Evolutionary conservation across 352 stramenopile genomes (phyloP).

Genomic region (Bremia lactucae): DNA sequence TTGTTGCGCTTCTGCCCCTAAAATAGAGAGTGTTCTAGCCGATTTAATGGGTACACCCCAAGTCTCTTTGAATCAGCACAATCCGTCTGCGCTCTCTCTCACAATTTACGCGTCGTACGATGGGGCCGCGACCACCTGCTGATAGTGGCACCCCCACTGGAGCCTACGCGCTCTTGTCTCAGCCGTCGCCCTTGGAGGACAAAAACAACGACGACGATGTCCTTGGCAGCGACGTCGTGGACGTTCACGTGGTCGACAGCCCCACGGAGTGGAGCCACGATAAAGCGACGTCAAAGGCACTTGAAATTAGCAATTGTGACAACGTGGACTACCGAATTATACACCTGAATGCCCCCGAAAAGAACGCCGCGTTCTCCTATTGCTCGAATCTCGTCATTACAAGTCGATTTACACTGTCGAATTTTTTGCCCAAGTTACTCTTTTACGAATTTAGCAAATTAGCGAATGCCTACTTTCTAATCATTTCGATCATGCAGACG

Average conservation of each 20-base stretch:
- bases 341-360: constrained; percentile 52
- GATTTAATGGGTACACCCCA: too few species aligned
- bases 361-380: constrained; percentile 51
- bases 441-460: constrained; percentile 88
- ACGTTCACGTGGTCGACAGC: constrained; percentile 23
- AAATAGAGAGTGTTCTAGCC: too few species aligned
- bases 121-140: constrained; percentile 2
- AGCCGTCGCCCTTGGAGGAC: constrained; percentile 6
- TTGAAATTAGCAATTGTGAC: constrained; percentile 2
- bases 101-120: background rate
- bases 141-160: constrained; percentile 13
- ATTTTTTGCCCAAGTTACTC: constrained; percentile 86
- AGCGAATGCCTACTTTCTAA: constrained; percentile 90
- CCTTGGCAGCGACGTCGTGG: constrained; percentile 20
- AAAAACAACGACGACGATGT: constrained; percentile 18
- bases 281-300: constrained; percentile 12
- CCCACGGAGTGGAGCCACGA: constrained; percentile 13
- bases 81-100: background rate
- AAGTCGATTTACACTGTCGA: constrained; percentile 86
- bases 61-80: too few species aligned
- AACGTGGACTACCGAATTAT: constrained; percentile 40
- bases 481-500: constrained; percentile 88
- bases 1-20: too few species aligned
- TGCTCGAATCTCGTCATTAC: constrained; percentile 80
- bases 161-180: constrained; percentile 13